Conservation (phyloP, 2,329 filamentous ascomycete species). For the Zymoseptoria passerinii region DNA sequence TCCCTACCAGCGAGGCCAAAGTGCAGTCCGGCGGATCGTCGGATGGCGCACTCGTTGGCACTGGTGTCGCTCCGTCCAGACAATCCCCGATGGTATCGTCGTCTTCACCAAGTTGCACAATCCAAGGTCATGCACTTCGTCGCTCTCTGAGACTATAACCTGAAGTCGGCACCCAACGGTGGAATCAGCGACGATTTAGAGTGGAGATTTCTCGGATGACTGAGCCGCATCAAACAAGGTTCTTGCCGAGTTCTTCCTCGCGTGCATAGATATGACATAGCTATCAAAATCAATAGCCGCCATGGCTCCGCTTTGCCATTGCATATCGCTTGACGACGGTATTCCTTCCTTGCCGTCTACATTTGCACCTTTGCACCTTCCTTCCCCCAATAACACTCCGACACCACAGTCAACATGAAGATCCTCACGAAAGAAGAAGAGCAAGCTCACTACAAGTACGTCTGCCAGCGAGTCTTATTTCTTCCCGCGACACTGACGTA, state of each 20-base stretch:
- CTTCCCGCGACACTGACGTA: constrained; percentile 4
- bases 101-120: background rate
- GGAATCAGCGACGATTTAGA: background rate
- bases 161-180: background rate
- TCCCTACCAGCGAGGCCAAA: background rate
- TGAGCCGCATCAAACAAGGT: background rate
- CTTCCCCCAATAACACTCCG: background rate
- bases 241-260: background rate
- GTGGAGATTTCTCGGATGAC: background rate
- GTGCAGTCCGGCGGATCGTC: background rate
- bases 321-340: background rate
- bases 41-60: background rate
- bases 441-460: constrained; percentile 67
- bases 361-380: background rate
- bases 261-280: background rate
- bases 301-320: constrained; percentile 4
- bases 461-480: background rate
- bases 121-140: background rate
- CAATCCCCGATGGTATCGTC: background rate
- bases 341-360: background rate
- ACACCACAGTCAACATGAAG: constrained; percentile 61
- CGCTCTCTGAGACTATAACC: background rate
- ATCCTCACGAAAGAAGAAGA: constrained; percentile 92
- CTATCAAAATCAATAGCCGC: constrained; percentile 1
- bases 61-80: background rate